Conservation (phyloP, 768 basidiomycete species). For the Macrocybe gigantea region DNA sequence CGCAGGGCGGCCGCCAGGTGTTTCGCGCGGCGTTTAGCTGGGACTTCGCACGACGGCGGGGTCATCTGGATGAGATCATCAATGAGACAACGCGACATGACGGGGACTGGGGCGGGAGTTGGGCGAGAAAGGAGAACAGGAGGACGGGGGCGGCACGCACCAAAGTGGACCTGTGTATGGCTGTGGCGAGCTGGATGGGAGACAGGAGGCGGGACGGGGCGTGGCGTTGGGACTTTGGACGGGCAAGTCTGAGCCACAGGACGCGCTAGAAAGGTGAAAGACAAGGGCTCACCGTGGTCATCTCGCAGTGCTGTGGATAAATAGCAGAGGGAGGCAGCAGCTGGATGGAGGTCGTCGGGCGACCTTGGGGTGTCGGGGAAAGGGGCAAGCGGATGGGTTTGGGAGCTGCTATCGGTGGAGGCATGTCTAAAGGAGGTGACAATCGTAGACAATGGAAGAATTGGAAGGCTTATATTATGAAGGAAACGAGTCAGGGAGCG, state of each 20-base stretch:
- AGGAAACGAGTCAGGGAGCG: slow-evolving; percentile 1
- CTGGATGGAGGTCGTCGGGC: too few species aligned
- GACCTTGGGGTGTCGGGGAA: too few species aligned
- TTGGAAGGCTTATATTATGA: slow-evolving; percentile 11
- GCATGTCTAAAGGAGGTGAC: too few species aligned
- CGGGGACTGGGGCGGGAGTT: too few species aligned
- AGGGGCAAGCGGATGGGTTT: too few species aligned
- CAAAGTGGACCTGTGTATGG: slow-evolving; percentile 6
- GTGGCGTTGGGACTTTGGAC: slow-evolving; percentile 8
- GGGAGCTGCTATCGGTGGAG: too few species aligned
- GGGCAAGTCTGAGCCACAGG: slow-evolving; percentile 5
- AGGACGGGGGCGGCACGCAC: not conserved
- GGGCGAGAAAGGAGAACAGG: not conserved
- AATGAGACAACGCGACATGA: too few species aligned
- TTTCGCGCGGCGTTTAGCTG: slow-evolving; percentile 32
- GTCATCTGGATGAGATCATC: slow-evolving; percentile 1
- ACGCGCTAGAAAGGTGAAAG: slow-evolving; percentile 29
- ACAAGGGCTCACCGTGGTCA: slow-evolving; percentile 15
- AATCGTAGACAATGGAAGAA: slow-evolving; percentile 22
- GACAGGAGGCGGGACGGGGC: slow-evolving; percentile 14
- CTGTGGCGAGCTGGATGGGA: slow-evolving; percentile 15
- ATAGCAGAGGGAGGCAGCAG: too few species aligned
- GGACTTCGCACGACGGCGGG: slow-evolving; percentile 19
- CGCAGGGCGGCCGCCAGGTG: slow-evolving; percentile 16
- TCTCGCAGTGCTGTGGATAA: too few species aligned